Base-by-base conservation (phyloP, 345 rosid genomes). In the Eucalyptus caleyi region DNA sequence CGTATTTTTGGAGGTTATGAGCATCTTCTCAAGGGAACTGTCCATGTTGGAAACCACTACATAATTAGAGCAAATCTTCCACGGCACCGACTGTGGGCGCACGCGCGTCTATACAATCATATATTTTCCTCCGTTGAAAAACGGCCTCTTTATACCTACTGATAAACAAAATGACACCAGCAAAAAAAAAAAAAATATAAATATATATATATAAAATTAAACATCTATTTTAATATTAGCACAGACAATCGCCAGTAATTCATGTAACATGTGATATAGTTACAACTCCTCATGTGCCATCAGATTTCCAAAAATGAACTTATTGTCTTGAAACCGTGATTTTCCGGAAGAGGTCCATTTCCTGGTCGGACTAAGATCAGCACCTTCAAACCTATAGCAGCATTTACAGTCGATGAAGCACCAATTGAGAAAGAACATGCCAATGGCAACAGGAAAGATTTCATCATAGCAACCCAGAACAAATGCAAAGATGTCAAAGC, bases 341-440 rank as follows among this genome's bases (percentile, higher is more conserved):
- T 95, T 90, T 93, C 96, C 0, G 94, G 97, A 77, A 95, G 90
- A 26, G 96, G 91, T 81, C 92, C 94, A 67, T 95, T 96, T 89
- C 97, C 98, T 45, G 97, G 96, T 59, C 97, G 95, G 90, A 95
- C 77, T 12, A 96, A 95, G 92, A 95, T 91, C 86, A 92, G 86
- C 89, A 91, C 96, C 92, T 95, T 94, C 92, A 95, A 88, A 88
- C 97, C 98, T 95, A 42, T 40, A 86, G 67, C 82, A 86, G 87
- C 10, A 88, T 14, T 15, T 67, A 89, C 1, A 77, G 85, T 77
- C 13, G 85, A 77, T 77, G 85, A 37, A 77, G 15, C 30, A 40
- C 59, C 8, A 32, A 87, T 40, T 42, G 32, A 60, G 54, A 69
- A 18, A 77, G 83, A 21, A 77, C 47, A 77, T 50, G 67, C 42